phyloP scores from a whole-genome alignment of 352 stramenopile genomes.

The Pythium volutum region DNA sequence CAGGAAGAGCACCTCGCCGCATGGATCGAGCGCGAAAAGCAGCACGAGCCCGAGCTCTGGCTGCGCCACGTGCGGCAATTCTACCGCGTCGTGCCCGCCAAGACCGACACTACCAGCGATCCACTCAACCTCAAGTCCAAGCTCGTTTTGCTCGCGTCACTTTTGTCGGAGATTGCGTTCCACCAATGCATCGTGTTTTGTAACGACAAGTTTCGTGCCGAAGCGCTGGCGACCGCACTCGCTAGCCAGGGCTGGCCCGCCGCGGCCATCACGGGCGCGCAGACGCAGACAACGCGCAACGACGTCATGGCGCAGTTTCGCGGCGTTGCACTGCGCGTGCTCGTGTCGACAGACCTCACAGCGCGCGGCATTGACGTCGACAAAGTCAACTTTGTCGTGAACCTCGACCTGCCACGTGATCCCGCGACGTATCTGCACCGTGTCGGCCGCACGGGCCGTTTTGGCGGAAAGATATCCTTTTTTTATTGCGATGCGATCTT shows the following conservation, averaged over 20 bases:
- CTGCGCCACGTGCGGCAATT: conserved; percentile 66
- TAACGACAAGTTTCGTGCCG: conserved; percentile 79
- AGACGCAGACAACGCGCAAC: conserved; percentile 55
- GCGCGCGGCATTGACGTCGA: conserved; percentile 76
- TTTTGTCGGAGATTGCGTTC: conserved; percentile 70
- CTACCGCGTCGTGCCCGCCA: conserved; percentile 48
- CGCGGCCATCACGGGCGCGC: conserved; percentile 63
- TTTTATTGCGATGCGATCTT: neutral
- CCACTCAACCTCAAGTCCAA: conserved; percentile 51
- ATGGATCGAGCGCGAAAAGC: conserved; percentile 52
- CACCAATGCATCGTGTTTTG: conserved; percentile 83
- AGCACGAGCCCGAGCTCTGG: conserved; percentile 58
- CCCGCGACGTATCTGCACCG: conserved; percentile 78
- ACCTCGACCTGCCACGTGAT: conserved; percentile 68
- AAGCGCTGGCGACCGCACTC: conserved; percentile 57
- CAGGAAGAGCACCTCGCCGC: conserved; percentile 31
- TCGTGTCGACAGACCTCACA: conserved; percentile 78
- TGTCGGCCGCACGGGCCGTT: conserved; percentile 68
- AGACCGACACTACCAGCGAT: conserved; percentile 8
- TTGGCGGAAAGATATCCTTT: conserved; percentile 72
- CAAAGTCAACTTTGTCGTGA: conserved; percentile 79
- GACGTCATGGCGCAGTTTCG: conserved; percentile 65
- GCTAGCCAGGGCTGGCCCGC: conserved; percentile 50
- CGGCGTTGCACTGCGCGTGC: conserved; percentile 42
- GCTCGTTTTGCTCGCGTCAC: conserved; percentile 41